Percentiles rank a stretch among this genome's conserved stretches.
Conservation (phyloP, 805 yeast genomes). For the Candida khao-thaluensis region DNA sequence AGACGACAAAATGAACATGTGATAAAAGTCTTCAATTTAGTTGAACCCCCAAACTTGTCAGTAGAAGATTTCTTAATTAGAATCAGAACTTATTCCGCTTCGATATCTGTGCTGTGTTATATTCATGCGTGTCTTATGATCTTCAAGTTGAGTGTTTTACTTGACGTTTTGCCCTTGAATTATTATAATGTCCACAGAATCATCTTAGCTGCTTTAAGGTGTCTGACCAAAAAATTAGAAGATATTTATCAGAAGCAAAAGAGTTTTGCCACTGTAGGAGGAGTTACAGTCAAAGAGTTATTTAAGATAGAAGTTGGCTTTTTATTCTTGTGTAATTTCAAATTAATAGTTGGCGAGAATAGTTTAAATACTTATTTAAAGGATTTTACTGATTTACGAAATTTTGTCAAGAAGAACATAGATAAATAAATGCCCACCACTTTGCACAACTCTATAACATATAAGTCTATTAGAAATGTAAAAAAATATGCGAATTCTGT, state of each 20-base stretch:
- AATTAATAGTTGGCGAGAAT: constrained; percentile 34
- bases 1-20: constrained; percentile 28
- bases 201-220: constrained; percentile 39
- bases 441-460: background rate
- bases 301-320: constrained; percentile 40
- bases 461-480: background rate
- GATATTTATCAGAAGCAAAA: constrained; percentile 43
- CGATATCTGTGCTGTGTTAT: constrained; percentile 39
- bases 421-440: too few species aligned
- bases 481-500: constrained; percentile 55
- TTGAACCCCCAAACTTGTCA: constrained; percentile 34
- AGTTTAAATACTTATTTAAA: constrained; percentile 33
- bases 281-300: constrained; percentile 37
- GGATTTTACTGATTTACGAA: constrained; percentile 31
- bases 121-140: constrained; percentile 40
- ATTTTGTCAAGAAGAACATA: constrained; percentile 17
- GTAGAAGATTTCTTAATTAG: constrained; percentile 35
- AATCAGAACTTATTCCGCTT: constrained; percentile 39
- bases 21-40: constrained; percentile 31
- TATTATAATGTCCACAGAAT: constrained; percentile 37
- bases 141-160: constrained; percentile 33
- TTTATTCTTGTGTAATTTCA: constrained; percentile 39
- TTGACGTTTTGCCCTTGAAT: constrained; percentile 32
- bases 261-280: constrained; percentile 43
- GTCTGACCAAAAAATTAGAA: constrained; percentile 42